These are phyloP conservation scores for Scheffersomyces lignicola DNA, from an alignment of 1,139 yeast genomes.

Conservation along the genomic window DNA sequence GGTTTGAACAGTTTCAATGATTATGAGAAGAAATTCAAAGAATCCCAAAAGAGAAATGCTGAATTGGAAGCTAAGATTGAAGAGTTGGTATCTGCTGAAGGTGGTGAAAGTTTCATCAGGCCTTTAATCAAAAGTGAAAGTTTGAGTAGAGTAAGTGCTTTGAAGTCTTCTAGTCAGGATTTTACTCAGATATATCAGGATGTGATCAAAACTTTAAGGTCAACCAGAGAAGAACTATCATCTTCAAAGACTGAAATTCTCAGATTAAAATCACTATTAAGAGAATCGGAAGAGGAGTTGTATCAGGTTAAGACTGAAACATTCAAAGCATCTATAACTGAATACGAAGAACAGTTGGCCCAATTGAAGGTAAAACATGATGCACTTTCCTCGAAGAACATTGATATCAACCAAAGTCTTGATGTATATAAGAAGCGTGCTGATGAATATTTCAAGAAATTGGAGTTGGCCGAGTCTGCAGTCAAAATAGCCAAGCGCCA, in stretches of 20 bases:
- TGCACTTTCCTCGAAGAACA: conserved; percentile 48
- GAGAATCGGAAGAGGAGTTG: conserved; percentile 49
- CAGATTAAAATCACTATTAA: conserved; percentile 49
- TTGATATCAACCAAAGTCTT: conserved; percentile 53
- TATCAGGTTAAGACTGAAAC: conserved; percentile 39
- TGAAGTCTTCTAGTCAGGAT: conserved; percentile 36
- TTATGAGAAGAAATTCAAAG: conserved; percentile 38
- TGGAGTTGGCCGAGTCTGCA: conserved; percentile 80
- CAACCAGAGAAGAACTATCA: conserved; percentile 51
- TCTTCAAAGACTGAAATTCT: conserved; percentile 52
- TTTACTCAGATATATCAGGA: conserved; percentile 57
- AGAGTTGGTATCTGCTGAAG: conserved; percentile 21
- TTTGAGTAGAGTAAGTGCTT: conserved; percentile 32
- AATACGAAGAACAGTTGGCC: conserved; percentile 45
- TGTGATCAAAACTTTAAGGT: conserved; percentile 48
- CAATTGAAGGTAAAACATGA: conserved; percentile 52
- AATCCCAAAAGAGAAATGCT: conserved; percentile 34
- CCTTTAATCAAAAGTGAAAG: conserved; percentile 35
- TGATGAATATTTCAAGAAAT: conserved; percentile 70
- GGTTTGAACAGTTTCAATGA: conserved; percentile 36
- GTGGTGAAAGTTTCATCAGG: conserved; percentile 8
- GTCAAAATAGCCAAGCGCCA: conserved; percentile 62
- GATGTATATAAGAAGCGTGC: conserved; percentile 70
- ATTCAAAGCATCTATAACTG: conserved; percentile 36
- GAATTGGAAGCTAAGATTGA: conserved; percentile 36